Evolutionary conservation across 2,329 filamentous ascomycete genomes (phyloP).

Genomic region (Aurifilum marmelostoma): DNA sequence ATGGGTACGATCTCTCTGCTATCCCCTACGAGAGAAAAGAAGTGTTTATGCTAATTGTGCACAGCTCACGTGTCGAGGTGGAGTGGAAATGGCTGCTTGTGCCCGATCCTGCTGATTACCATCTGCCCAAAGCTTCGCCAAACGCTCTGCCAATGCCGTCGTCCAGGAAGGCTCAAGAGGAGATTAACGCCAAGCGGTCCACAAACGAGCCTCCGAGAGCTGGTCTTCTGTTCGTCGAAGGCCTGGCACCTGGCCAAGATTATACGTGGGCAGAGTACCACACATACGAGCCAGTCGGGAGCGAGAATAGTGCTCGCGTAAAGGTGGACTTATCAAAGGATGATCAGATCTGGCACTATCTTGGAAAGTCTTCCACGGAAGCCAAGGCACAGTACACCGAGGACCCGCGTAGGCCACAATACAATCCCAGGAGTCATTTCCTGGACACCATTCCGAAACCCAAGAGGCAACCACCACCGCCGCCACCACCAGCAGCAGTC

Average conservation of each 20-base stretch:
- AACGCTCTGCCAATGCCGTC: constrained; percentile 73
- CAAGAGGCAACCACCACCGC: not conserved
- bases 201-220: constrained; percentile 65
- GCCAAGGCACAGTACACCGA: constrained; percentile 90
- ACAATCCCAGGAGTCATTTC: constrained; percentile 73
- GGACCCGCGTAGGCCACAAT: constrained; percentile 60
- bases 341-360: constrained; percentile 85
- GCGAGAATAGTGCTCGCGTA: constrained; percentile 60
- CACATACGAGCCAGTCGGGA: constrained; percentile 51
- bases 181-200: constrained; percentile 68
- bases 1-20: constrained; percentile 63
- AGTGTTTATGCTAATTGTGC: constrained; percentile 44
- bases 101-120: constrained; percentile 71
- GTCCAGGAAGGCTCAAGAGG: constrained; percentile 64
- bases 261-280: constrained; percentile 83
- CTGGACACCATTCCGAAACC: constrained; percentile 65
- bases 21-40: constrained; percentile 11
- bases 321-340: constrained; percentile 73
- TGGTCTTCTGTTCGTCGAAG: constrained; percentile 68
- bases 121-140: constrained; percentile 73
- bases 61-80: constrained; percentile 73
- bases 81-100: constrained; percentile 84
- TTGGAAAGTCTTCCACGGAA: constrained; percentile 85
- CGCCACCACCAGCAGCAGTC: constrained; percentile 33
- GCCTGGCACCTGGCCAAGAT: constrained; percentile 35